Evolutionary conservation across 805 yeast genomes (phyloP).

Genomic region (Wickerhamiella allomyrinae): DNA sequence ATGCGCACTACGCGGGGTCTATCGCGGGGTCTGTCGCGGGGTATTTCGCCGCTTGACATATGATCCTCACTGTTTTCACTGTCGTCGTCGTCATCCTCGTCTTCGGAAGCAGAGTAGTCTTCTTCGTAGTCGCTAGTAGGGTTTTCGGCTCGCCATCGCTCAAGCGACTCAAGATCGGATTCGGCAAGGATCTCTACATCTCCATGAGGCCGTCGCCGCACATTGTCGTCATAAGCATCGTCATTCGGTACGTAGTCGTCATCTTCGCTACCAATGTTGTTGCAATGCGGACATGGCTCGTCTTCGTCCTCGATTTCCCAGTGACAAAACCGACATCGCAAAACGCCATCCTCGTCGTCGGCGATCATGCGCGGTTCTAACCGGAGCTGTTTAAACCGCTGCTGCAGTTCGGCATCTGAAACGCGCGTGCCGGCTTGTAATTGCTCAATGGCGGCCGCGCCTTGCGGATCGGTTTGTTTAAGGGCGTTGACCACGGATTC

Average conservation of each 20-base stretch:
- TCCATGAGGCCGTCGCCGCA: not conserved
- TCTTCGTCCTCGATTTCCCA: slow-evolving; percentile 49
- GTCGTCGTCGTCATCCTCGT: slow-evolving; percentile 10
- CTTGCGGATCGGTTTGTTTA: slow-evolving; percentile 6
- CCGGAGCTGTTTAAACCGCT: not conserved
- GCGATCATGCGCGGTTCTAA: slow-evolving; percentile 1
- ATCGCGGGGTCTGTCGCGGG: too few species aligned
- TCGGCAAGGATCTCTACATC: not conserved
- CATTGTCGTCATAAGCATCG: not conserved
- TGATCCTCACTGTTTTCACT: not conserved
- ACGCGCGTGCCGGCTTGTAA: not conserved
- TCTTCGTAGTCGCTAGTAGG: slow-evolving; percentile 2
- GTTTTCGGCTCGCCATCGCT: not conserved
- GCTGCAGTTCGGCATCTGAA: slow-evolving; percentile 1
- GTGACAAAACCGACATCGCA: slow-evolving; percentile 50
- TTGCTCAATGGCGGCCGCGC: slow-evolving; percentile 9
- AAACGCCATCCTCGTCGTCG: slow-evolving; percentile 41
- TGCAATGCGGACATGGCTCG: slow-evolving; percentile 41
- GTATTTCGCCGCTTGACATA: too few species aligned
- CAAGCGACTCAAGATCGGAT: not conserved
- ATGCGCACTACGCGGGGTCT: too few species aligned
- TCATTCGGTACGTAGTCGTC: too few species aligned
- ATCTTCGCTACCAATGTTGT: slow-evolving; percentile 18
- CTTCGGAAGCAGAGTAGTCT: slow-evolving; percentile 2
- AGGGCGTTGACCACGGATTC: not conserved